Evolutionary conservation across 306 rosid genomes (phyloP).

Genomic region (Myrica gale): DNA sequence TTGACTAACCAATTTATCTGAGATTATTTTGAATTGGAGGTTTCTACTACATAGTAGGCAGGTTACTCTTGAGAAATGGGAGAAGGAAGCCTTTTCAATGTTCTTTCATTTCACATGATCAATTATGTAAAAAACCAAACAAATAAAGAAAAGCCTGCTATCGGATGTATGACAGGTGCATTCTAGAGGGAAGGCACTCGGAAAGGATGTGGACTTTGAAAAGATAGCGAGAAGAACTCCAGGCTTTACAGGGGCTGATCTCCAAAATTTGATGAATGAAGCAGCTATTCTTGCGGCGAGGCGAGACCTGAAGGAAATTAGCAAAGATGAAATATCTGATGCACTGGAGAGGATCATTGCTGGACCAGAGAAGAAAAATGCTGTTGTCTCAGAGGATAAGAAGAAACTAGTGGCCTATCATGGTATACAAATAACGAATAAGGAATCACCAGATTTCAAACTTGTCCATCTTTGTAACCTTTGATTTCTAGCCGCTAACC

Average conservation of each 20-base stretch:
- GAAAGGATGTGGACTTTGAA: conserved; percentile 94
- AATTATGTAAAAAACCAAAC: too few species aligned
- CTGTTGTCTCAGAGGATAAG: conserved; percentile 94
- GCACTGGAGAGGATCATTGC: conserved; percentile 97
- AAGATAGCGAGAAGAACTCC: conserved; percentile 97
- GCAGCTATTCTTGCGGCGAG: conserved; percentile 99
- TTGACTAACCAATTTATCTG: background rate
- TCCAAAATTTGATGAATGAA: conserved; percentile 94
- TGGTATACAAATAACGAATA: conserved; percentile 28
- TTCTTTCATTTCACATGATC: too few species aligned
- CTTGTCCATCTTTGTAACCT: background rate
- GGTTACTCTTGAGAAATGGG: too few species aligned
- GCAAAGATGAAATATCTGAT: conserved; percentile 96
- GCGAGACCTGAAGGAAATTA: conserved; percentile 96
- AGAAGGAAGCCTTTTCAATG: too few species aligned
- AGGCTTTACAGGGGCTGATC: conserved; percentile 81
- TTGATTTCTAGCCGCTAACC: conserved; percentile 9
- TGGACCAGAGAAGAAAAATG: conserved; percentile 98
- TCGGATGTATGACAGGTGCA: conserved; percentile 51
- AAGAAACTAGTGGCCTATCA: conserved; percentile 89
- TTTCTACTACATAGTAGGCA: too few species aligned
- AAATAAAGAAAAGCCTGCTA: too few species aligned
- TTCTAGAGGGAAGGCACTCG: conserved; percentile 83
- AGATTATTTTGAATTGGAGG: background rate
- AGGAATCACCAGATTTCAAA: background rate